These are phyloP conservation scores for Silybum marianum DNA, from an alignment of 129 eudicot genomes.

Conservation along the genomic window DNA sequence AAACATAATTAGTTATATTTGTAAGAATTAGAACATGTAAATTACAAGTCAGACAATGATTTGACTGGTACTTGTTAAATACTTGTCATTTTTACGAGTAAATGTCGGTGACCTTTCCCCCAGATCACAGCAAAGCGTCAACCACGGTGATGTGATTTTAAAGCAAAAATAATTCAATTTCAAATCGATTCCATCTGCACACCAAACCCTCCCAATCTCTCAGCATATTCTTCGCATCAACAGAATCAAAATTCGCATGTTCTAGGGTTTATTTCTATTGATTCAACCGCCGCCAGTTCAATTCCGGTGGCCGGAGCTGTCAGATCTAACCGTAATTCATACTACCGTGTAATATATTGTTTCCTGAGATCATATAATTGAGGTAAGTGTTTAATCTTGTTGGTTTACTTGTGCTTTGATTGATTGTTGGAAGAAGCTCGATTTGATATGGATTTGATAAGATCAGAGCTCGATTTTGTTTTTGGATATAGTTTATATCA, in stretches of 20 bases:
- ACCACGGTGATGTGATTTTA: conserved; percentile 15
- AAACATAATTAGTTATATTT: not conserved
- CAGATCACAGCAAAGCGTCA: conserved; percentile 42
- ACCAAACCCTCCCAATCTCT: conserved; percentile 24
- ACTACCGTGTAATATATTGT: not conserved
- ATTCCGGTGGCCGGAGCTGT: conserved; percentile 23
- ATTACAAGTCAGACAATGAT: conserved; percentile 28
- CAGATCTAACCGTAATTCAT: conserved; percentile 32
- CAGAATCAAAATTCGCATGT: not conserved
- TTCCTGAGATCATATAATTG: conserved; percentile 12
- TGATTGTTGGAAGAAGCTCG: not conserved
- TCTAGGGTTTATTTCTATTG: conserved; percentile 39
- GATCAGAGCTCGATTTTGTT: conserved; percentile 36
- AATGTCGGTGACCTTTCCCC: conserved; percentile 32
- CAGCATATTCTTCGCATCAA: conserved; percentile 34
- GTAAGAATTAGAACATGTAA: conserved; percentile 10
- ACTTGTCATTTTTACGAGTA: not conserved
- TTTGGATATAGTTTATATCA: not conserved
- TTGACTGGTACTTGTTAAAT: conserved; percentile 21
- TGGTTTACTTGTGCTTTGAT: not conserved
- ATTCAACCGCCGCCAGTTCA: conserved; percentile 27
- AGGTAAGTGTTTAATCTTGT: conserved; percentile 18
- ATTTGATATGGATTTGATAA: conserved; percentile 12
- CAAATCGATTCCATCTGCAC: conserved; percentile 19
- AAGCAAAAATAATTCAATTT: conserved; percentile 30